Evolutionary conservation across 805 yeast genomes (phyloP).

Genomic region (Candida cerambycidarum): DNA sequence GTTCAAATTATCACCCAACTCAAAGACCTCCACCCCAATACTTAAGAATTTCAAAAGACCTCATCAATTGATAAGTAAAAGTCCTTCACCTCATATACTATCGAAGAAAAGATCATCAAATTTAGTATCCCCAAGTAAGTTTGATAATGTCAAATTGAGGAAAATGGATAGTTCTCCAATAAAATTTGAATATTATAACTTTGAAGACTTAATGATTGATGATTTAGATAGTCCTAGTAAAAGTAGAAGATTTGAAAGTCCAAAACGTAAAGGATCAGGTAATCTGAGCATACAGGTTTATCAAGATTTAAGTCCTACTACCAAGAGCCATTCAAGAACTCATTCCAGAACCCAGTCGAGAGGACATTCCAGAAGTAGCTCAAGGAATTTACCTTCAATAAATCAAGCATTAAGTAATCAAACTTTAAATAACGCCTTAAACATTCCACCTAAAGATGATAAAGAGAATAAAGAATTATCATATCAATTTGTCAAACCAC

Average conservation of each 20-base stretch:
- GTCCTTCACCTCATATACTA: conserved; percentile 36
- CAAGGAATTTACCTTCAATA: not conserved
- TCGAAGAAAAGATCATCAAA: conserved; percentile 9
- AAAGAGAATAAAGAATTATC: conserved; percentile 38
- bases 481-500: conserved; percentile 74
- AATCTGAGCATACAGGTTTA: conserved; percentile 18
- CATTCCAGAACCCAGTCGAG: not conserved
- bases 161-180: conserved; percentile 32
- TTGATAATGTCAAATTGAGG: conserved; percentile 23
- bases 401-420: too few relatives aligned
- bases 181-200: conserved; percentile 23
- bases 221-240: conserved; percentile 33
- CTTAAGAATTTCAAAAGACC: conserved; percentile 43
- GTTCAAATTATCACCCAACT: not conserved
- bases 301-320: conserved; percentile 20
- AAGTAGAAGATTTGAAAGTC: conserved; percentile 29
- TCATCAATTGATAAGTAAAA: conserved; percentile 42
- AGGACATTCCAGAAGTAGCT: not conserved
- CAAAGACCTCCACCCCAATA: conserved; percentile 15
- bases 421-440: not conserved
- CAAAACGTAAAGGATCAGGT: conserved; percentile 30
- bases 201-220: conserved; percentile 28
- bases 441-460: conserved; percentile 22
- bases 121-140: conserved; percentile 6
- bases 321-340: not conserved